Evolutionary conservation across 768 basidiomycete genomes (phyloP).

Genomic region (Naganishia randhawae): DNA sequence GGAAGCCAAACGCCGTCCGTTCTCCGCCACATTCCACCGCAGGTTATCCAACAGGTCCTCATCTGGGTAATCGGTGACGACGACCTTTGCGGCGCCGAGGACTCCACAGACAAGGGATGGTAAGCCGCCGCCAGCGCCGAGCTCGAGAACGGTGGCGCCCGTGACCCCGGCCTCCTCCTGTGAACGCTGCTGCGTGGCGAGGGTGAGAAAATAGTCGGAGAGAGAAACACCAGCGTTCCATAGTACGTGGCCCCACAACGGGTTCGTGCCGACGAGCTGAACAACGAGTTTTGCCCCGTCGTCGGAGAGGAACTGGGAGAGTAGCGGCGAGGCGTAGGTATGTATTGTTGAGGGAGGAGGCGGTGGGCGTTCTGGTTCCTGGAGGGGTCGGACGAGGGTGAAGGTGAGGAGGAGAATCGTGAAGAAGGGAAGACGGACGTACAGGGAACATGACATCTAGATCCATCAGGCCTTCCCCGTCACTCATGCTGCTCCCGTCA

Average conservation of each 20-base stretch:
- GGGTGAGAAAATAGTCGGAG: slow-evolving; percentile 34
- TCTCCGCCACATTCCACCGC: slow-evolving; percentile 62
- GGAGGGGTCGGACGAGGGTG: neutral
- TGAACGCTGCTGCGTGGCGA: neutral
- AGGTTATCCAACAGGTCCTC: slow-evolving; percentile 70
- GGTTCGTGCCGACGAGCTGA: slow-evolving; percentile 44
- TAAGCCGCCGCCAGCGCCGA: slow-evolving; percentile 88
- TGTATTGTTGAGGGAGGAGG: slow-evolving; percentile 36
- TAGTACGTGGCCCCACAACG: slow-evolving; percentile 49
- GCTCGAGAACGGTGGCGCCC: slow-evolving; percentile 65
- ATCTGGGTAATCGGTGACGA: slow-evolving; percentile 93
- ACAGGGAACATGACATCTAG: slow-evolving; percentile 43
- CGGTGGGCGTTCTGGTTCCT: slow-evolving; percentile 46
- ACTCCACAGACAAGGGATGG: slow-evolving; percentile 73
- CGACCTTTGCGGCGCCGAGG: slow-evolving; percentile 67
- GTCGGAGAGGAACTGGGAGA: neutral
- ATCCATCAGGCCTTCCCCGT: slow-evolving; percentile 36
- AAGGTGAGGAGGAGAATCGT: neutral
- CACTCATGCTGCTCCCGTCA: neutral
- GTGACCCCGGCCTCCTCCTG: slow-evolving; percentile 40
- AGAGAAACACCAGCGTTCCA: slow-evolving; percentile 25
- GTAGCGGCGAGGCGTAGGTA: slow-evolving; percentile 26
- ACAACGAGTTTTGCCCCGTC: slow-evolving; percentile 1
- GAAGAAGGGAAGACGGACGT: slow-evolving; percentile 7
- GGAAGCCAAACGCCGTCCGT: slow-evolving; percentile 50